Base-by-base conservation (phyloP, 169 alveolate species). In the Plasmodium billcollinsi region DNA sequence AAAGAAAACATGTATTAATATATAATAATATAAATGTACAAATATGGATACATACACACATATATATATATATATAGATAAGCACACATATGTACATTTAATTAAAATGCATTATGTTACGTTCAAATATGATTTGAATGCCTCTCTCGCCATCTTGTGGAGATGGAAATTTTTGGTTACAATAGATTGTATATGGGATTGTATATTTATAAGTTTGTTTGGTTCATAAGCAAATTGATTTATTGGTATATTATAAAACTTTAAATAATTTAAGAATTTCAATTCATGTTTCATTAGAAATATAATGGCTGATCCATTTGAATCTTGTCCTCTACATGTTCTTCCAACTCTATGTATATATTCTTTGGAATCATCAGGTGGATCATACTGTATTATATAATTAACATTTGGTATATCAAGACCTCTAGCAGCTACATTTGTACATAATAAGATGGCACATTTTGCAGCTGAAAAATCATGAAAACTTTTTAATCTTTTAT, bases 371-470 rank as follows among this genome's bases (percentile, higher is more conserved):
- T 98, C 99, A 95, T 99, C 99, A 2, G 99, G 99, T 15, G 99
- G 99, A 89, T 99, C 99, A 89, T 96, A 98, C 94, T 99, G 99
- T 62, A 99, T 98, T 70, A 99, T 99, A 99, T 99, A 99, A 93
- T 99, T 99, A 50, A 93, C 98, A 92, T 97, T 97, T 50, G 99
- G 99, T 21, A 99, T 98, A 92, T 99, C 99, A 33, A 98, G 94
- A 26, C 99, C 99, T 91, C 99, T 97, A 6, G 99, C 99, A 12
- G 99, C 99, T 12, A 99, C 99, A 95, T 99, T 99, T 59, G 99
- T 99, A 88, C 99, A 99, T 39, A 99, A 92, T 52, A 99, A 90
- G 24, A 98, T 95, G 54, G 99, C 99, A 74, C 95, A 91, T 88
- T 95, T 74, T 26, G 99, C 98, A 33, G 96, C 86, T 88, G 99